Evolutionary conservation across 345 rosid species (phyloP).

Genomic region (Clarkia xantiana): DNA sequence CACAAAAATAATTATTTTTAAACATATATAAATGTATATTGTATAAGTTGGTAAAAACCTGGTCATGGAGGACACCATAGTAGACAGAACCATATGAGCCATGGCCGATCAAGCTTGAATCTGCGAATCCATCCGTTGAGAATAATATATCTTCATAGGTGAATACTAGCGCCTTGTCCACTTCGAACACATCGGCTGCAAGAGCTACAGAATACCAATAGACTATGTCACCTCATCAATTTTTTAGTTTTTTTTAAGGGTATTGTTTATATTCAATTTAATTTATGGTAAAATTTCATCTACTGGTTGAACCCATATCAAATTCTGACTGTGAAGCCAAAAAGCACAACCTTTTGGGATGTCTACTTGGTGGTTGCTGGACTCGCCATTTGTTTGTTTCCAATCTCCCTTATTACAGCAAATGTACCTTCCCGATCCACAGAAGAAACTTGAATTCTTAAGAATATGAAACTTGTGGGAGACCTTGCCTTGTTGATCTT

Average conservation of each 20-base stretch:
- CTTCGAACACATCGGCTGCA: slow-evolving; percentile 49
- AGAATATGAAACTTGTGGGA: slow-evolving; percentile 81
- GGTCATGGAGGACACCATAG: slow-evolving; percentile 62
- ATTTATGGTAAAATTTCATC: not conserved
- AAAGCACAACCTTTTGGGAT: slow-evolving; percentile 46
- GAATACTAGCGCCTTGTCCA: slow-evolving; percentile 81
- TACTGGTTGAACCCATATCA: not conserved
- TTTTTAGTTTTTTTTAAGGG: no score
- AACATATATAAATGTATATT: not conserved
- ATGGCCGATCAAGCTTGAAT: slow-evolving; percentile 77
- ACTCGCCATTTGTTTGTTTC: slow-evolving; percentile 50
- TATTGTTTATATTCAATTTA: not conserved
- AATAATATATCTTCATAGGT: slow-evolving; percentile 51
- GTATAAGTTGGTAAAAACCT: slow-evolving; percentile 28
- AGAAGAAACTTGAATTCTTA: slow-evolving; percentile 68
- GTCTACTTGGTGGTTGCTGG: slow-evolving; percentile 43
- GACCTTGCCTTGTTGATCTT: slow-evolving; percentile 30
- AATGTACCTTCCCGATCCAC: slow-evolving; percentile 72
- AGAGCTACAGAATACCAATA: slow-evolving; percentile 30
- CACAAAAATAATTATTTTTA: not conserved
- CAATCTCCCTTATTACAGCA: slow-evolving; percentile 56
- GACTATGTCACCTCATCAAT: not conserved
- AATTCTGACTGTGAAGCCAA: not conserved
- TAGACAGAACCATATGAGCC: slow-evolving; percentile 94
- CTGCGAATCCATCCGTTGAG: slow-evolving; percentile 74